Conservation (phyloP, 1,284 basidiomycete genomes). For the Mycosarcoma maydis region DNA sequence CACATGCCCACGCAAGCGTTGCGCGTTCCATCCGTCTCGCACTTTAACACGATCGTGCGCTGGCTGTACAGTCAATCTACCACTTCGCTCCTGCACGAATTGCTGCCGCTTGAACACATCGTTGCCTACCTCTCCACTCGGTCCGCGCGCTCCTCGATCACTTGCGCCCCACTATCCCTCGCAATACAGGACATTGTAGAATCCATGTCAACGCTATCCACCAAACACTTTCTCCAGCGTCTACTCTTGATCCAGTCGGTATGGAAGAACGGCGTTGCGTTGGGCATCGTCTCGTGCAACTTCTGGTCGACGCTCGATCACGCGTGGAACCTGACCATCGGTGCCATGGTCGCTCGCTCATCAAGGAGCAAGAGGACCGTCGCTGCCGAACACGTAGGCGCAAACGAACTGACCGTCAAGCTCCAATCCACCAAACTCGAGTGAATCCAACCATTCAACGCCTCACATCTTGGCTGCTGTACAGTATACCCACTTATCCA, state of each 20-base stretch:
- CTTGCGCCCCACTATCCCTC: neutral
- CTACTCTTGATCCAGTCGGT: slow-evolving; percentile 37
- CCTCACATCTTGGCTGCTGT: no score
- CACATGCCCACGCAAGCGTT: slow-evolving; percentile 29
- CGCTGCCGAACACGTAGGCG: no score
- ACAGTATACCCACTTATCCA: no score
- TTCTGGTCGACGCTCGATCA: slow-evolving; percentile 43
- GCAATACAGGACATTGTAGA: slow-evolving; percentile 21
- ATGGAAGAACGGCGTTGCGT: slow-evolving; percentile 48
- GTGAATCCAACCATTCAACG: neutral
- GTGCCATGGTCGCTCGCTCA: slow-evolving; percentile 19
- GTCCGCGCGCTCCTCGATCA: no score
- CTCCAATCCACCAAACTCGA: slow-evolving; percentile 23
- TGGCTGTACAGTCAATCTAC: slow-evolving; percentile 43
- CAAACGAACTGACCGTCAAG: slow-evolving; percentile 9
- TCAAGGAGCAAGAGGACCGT: slow-evolving; percentile 10
- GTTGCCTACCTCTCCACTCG: slow-evolving; percentile 21
- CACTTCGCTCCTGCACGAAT: slow-evolving; percentile 31
- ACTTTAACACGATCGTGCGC: slow-evolving; percentile 32
- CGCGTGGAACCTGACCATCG: slow-evolving; percentile 36
- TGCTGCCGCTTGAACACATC: slow-evolving; percentile 40
- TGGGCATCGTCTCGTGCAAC: slow-evolving; percentile 36
- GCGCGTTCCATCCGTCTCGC: slow-evolving; percentile 20
- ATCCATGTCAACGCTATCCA: slow-evolving; percentile 37
- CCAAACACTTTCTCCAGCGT: slow-evolving; percentile 22